Conservation (phyloP, 2,329 filamentous ascomycete genomes). For the Diaporthe sp. region DNA sequence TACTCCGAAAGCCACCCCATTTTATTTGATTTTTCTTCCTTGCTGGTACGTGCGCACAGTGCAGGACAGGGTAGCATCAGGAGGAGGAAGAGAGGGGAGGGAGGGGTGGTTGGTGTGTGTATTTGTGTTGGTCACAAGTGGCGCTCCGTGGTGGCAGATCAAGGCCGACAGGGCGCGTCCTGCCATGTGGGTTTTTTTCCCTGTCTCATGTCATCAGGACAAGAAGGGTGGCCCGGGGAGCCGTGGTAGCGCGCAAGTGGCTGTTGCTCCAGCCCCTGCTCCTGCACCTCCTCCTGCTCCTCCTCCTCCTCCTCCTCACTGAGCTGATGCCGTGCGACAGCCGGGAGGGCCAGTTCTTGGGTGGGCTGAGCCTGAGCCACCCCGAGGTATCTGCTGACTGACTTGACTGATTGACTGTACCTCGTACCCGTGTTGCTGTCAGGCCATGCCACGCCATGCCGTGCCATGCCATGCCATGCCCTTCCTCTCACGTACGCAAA, state of each 20-base stretch:
- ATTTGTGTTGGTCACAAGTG: not conserved
- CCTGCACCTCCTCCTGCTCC: too few relatives aligned
- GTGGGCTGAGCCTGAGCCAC: slow-evolving; percentile 2
- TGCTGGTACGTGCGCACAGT: not conserved
- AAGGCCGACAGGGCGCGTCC: slow-evolving; percentile 11
- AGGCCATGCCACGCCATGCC: not conserved
- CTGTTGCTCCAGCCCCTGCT: too few relatives aligned
- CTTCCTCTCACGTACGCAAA: not conserved
- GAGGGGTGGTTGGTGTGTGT: not conserved
- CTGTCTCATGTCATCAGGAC: not conserved
- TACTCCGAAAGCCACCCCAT: not conserved
- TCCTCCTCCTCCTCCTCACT: not conserved
- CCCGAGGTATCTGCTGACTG: not conserved
- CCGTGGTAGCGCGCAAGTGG: not conserved
- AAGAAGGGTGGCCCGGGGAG: not conserved
- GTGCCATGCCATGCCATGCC: not conserved
- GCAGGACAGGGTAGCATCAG: not conserved
- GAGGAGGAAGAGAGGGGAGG: not conserved
- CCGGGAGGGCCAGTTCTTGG: not conserved
- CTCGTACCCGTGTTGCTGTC: not conserved
- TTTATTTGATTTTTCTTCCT: not conserved
- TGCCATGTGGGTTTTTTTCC: slow-evolving; percentile 17
- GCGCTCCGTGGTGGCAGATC: not conserved
- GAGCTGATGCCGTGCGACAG: not conserved
- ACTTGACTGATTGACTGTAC: not conserved